Evolutionary conservation across 2,329 filamentous ascomycete species (phyloP), one percentile per base, ranked within the genome.

Genomic region (Colletotrichum neosansevieriae): DNA sequence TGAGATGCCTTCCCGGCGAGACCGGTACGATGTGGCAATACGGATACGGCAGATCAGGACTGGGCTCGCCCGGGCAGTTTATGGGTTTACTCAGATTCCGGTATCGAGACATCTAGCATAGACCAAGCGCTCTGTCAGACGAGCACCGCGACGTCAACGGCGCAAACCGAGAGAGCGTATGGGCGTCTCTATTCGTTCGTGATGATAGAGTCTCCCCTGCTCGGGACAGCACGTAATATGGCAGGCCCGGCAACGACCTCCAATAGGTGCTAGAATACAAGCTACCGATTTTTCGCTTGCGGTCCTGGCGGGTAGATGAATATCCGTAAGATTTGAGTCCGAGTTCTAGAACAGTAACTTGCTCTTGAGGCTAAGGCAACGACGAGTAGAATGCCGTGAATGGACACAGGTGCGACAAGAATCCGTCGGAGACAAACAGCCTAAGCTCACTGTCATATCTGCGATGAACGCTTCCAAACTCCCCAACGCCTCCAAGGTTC

Each of bases 161-260:
- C 4, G 45, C 10, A 34, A 32, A 49, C 40, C 58, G 58, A 62
- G 58, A 44, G 17, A n/a, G n/a, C 15, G 13, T 9, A 24, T 32
- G 32, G 60, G 9, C 34, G 34, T 36, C 15, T 17, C 19, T 6
- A 59, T 58, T 54, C 60, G 32, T 34, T 32, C 17, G 21, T 24
- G 36, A 59, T 42, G 12, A 13, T 13, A 36, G 15, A 36, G 34
- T 15, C 61, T 60, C 47, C 47, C 61, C 42, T 32, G 12, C 49
- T 49, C 61, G 65, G 61, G 49, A 44, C 61, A 59, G 42, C 34
- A 54, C 54, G 49, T 66, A 38, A 53, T 45, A 40, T 56, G 34
- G 50, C 34, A 42, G 29, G 34, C 36, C 56, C 49, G 19, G 12
- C 12, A 19, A 40, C n/a, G 34, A 12, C 9, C 17, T 29, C 42